Evolutionary conservation across 23 red algal genomes (phyloP), one percentile per base, ranked within the genome.

Genomic region (Gracilaria caudata): DNA sequence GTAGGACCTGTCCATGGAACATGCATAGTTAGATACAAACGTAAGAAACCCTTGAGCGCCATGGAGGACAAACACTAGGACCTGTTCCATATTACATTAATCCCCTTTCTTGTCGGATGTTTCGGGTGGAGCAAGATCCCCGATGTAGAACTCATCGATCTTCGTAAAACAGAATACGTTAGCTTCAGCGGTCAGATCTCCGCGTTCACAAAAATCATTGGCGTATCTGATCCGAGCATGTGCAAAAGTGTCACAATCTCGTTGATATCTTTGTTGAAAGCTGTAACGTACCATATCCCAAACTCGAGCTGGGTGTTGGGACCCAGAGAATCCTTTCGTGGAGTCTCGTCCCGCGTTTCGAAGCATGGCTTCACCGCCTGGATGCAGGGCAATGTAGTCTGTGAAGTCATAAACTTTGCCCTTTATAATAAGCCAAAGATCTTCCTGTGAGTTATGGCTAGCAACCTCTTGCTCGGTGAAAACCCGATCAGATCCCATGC

Each of bases 401-500:
- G 88, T 91, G 60, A 99, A 94, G 83, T 99, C 90, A 64, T 99
- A 99, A 17, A 99, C 97, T 40, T 91, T 89, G 3, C 85, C 93
- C 68, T 89, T 81, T 34, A 99, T 99, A 40, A 95, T 89, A 16
- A 99, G 93, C 97, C 97, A 99, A 28, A 99, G 84, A 61, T 94
- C 93, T 30, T 95, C 65, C 20, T 61, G 66, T 0, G 81, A 58
- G 45, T 76, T 86, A 72, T 99, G 97, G 10, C 25, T 19, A 16
- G 71, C 79, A 51, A 99, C 93, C 68, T 99, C 92, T 45, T 38
- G 73, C 38, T 84, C 68, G 26, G 88, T 90, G 38, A 51, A 91
- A 16, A 78, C 51, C 13, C 82, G 79, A 47, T 72, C 81, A 35
- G 75, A 37, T 25, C 81, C 90, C 5, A 68, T 20, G 28, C 59